These are phyloP conservation scores for Barbatosphaeria neglecta DNA, from an alignment of 495 filamentous ascomycete genomes.

Conservation along the genomic window DNA sequence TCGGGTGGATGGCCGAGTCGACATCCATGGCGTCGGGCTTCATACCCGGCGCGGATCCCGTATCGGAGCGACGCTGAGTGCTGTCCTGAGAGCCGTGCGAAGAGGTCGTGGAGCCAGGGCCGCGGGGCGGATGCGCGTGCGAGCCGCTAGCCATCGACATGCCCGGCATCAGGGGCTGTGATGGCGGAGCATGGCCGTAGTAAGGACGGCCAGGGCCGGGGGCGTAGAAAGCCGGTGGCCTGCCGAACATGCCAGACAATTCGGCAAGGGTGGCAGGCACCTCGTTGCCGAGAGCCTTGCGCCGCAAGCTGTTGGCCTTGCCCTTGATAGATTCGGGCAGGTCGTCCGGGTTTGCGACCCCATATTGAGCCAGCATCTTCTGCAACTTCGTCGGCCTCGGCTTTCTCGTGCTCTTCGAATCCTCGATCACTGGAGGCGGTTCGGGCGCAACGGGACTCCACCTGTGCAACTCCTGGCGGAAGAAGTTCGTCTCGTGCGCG, in stretches of 20 bases:
- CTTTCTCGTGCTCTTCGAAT: slow-evolving; percentile 89
- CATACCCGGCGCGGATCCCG: slow-evolving; percentile 4
- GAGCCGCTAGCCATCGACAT: slow-evolving; percentile 15
- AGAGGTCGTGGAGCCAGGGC: slow-evolving; percentile 13
- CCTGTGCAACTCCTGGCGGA: slow-evolving; percentile 90
- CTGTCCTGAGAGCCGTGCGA: slow-evolving; percentile 16
- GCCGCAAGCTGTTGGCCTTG: slow-evolving; percentile 56
- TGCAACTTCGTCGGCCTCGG: slow-evolving; percentile 95
- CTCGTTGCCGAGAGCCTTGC: slow-evolving; percentile 40
- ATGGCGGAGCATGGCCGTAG: slow-evolving; percentile 21
- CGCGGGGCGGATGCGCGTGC: slow-evolving; percentile 17
- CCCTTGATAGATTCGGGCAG: slow-evolving; percentile 68
- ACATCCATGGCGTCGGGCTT: slow-evolving; percentile 21
- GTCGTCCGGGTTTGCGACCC: slow-evolving; percentile 77
- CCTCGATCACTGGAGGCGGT: slow-evolving; percentile 68
- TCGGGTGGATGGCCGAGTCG: slow-evolving; percentile 17
- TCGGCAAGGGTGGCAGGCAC: slow-evolving; percentile 20
- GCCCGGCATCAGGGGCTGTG: slow-evolving; percentile 29
- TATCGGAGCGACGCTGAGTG: slow-evolving; percentile 14
- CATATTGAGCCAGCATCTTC: slow-evolving; percentile 81
- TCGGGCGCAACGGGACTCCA: slow-evolving; percentile 88
- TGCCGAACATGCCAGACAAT: slow-evolving; percentile 13
- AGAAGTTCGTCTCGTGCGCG: slow-evolving; percentile 90
- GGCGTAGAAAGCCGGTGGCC: slow-evolving; percentile 21
- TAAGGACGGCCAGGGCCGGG: slow-evolving; percentile 12